Evolutionary conservation across 306 rosid species (phyloP).

Genomic region (Quercus engelmannii): DNA sequence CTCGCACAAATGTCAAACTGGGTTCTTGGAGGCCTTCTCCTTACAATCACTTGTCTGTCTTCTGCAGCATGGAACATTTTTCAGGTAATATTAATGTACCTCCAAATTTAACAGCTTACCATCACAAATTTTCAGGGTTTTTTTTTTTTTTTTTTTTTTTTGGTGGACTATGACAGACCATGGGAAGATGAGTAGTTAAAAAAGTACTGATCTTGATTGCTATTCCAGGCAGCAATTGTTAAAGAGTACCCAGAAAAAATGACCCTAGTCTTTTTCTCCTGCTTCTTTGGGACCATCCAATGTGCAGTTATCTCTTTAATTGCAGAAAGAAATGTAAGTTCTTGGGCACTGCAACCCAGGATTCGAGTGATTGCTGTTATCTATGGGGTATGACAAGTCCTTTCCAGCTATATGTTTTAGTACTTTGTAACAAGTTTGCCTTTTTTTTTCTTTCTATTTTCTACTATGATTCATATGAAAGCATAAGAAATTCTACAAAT

Average conservation of each 20-base stretch:
- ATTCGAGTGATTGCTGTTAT: slow-evolving; percentile 27
- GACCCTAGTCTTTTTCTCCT: slow-evolving; percentile 36
- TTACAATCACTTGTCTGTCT: slow-evolving; percentile 23
- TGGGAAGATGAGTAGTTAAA: too few relatives aligned
- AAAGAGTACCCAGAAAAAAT: slow-evolving; percentile 37
- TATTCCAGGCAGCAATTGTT: slow-evolving; percentile 25
- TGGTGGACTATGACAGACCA: too few relatives aligned
- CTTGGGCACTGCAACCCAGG: slow-evolving; percentile 27
- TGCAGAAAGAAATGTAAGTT: slow-evolving; percentile 19
- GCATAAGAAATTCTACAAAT: neutral
- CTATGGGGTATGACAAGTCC: slow-evolving; percentile 18
- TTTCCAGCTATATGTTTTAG: too few relatives aligned
- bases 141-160: too few relatives aligned
- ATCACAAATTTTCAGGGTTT: neutral
- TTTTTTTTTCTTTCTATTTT: too few relatives aligned
- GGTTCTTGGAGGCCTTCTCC: slow-evolving; percentile 38
- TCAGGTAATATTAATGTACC: slow-evolving; percentile 27
- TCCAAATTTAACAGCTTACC: neutral
- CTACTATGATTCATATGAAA: too few relatives aligned
- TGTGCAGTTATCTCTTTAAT: slow-evolving; percentile 12
- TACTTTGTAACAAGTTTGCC: neutral
- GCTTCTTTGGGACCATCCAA: slow-evolving; percentile 29
- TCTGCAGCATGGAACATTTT: slow-evolving; percentile 39
- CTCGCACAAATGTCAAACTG: slow-evolving; percentile 20
- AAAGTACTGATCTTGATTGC: neutral